phyloP scores from a whole-genome alignment of 805 yeast species.

The Cyberlindnera euphorbiae region DNA sequence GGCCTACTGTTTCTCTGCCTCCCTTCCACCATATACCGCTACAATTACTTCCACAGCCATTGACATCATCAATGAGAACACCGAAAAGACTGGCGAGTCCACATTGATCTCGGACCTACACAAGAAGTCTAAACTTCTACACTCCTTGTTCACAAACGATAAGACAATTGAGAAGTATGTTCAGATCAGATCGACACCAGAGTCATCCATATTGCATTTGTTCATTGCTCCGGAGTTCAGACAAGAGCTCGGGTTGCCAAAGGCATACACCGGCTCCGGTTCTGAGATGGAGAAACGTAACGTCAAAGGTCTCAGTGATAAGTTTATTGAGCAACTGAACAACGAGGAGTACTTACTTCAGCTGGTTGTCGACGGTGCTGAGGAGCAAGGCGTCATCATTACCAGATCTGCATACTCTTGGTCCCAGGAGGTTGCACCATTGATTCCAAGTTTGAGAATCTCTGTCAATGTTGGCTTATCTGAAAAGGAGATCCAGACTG shows the following conservation, averaged over 20 bases:
- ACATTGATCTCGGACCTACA: slow-evolving; percentile 32
- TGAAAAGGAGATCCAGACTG: slow-evolving; percentile 38
- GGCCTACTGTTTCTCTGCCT: slow-evolving; percentile 92
- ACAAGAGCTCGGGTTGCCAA: slow-evolving; percentile 41
- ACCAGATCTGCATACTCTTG: slow-evolving; percentile 59
- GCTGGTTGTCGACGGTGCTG: slow-evolving; percentile 52
- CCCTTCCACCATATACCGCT: slow-evolving; percentile 90
- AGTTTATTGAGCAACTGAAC: slow-evolving; percentile 32
- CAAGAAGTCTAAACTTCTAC: slow-evolving; percentile 34
- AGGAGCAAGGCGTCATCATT: slow-evolving; percentile 52
- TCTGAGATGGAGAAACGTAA: slow-evolving; percentile 25
- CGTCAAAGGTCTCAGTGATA: slow-evolving; percentile 29
- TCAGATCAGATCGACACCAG: slow-evolving; percentile 48
- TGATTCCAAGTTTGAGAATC: slow-evolving; percentile 56
- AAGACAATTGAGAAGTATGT: slow-evolving; percentile 34
- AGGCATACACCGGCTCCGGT: slow-evolving; percentile 27
- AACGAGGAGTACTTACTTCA: slow-evolving; percentile 61
- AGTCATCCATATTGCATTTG: slow-evolving; percentile 69
- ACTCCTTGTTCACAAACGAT: slow-evolving; percentile 38
- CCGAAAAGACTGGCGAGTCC: slow-evolving; percentile 36
- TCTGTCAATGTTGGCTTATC: slow-evolving; percentile 43
- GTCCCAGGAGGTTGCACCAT: slow-evolving; percentile 70
- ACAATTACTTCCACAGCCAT: slow-evolving; percentile 54
- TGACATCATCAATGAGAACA: slow-evolving; percentile 36
- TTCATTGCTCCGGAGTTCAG: slow-evolving; percentile 47